Conservation (phyloP, 2,329 filamentous ascomycete genomes). For the Amauroascus verrucosus region DNA sequence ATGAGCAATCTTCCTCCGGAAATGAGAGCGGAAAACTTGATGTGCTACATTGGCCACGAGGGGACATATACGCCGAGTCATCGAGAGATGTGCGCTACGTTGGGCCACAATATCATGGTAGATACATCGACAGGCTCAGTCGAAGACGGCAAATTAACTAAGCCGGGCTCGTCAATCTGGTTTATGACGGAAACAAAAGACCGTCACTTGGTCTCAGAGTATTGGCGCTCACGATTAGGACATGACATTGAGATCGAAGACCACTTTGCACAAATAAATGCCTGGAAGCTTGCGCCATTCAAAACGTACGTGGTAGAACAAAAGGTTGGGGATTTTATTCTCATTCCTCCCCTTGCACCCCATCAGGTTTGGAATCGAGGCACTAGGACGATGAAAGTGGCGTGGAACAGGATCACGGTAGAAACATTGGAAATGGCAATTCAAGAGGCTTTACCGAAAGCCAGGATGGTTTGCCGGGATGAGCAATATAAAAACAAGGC, state of each 20-base stretch:
- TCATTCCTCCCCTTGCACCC: conserved; percentile 83
- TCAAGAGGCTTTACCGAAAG: conserved; percentile 76
- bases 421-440: conserved; percentile 83
- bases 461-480: conserved; percentile 83
- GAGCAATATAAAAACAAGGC: conserved; percentile 99
- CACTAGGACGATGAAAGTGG: conserved; percentile 91
- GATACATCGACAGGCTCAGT: conserved; percentile 60
- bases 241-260: conserved; percentile 96
- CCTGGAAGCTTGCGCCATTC: conserved; percentile 91
- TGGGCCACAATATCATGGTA: conserved; percentile 98
- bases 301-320: conserved; percentile 90
- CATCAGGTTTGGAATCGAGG: conserved; percentile 98
- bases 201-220: conserved; percentile 78
- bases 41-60: conserved; percentile 97
- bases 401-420: conserved; percentile 91
- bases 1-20: conserved; percentile 82
- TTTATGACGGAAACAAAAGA: conserved; percentile 98
- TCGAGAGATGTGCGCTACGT: conserved; percentile 91
- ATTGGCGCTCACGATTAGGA: conserved; percentile 83
- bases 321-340: conserved; percentile 77
- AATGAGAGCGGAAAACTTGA: conserved; percentile 91
- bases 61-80: conserved; percentile 94
- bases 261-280: conserved; percentile 90
- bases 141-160: conserved; percentile 59
- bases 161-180: conserved; percentile 85